Conservation (phyloP, 768 basidiomycete species). For the Macrolepiota albuminosa region DNA sequence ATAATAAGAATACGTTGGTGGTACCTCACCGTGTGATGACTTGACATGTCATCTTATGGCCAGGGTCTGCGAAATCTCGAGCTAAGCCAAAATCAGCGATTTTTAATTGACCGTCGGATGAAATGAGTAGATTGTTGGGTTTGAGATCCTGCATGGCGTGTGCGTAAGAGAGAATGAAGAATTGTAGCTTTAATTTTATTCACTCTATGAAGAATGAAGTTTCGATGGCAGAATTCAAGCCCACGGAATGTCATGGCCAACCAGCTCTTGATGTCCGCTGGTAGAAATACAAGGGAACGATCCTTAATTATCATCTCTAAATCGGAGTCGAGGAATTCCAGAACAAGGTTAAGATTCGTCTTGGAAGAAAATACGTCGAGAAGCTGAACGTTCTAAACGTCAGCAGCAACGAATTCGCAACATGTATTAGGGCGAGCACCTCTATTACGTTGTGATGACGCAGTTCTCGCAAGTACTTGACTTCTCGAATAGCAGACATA, state of each 20-base stretch:
- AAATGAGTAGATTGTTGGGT: conserved; percentile 96
- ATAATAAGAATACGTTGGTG: conserved; percentile 1
- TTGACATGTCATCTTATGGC: conserved; percentile 95
- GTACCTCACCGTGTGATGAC: conserved; percentile 88
- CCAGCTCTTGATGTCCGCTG: conserved; percentile 98
- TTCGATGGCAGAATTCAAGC: conserved; percentile 96
- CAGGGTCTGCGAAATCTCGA: conserved; percentile 92
- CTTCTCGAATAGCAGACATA: conserved; percentile 98
- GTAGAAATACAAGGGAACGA: conserved; percentile 83
- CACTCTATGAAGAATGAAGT: conserved; percentile 91
- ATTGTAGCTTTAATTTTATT: conserved; percentile 14
- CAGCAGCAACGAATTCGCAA: neutral
- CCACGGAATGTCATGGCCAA: conserved; percentile 98
- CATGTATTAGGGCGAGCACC: conserved; percentile 35
- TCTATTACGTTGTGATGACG: conserved; percentile 94
- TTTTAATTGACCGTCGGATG: conserved; percentile 88
- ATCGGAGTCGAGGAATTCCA: conserved; percentile 95
- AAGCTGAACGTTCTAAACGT: conserved; percentile 45
- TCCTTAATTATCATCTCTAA: conserved; percentile 97
- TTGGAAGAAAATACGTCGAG: conserved; percentile 96
- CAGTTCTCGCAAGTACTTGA: conserved; percentile 93
- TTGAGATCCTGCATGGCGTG: conserved; percentile 74
- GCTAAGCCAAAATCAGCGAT: conserved; percentile 99
- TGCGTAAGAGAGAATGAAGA: conserved; percentile 1
- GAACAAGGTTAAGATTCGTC: conserved; percentile 93